A percentile compares a stretch with the other conserved stretches of the same genome.
These are phyloP conservation scores for Penicillium sp. DNA, from an alignment of 2,329 filamentous ascomycete species.

Conservation along the genomic window DNA sequence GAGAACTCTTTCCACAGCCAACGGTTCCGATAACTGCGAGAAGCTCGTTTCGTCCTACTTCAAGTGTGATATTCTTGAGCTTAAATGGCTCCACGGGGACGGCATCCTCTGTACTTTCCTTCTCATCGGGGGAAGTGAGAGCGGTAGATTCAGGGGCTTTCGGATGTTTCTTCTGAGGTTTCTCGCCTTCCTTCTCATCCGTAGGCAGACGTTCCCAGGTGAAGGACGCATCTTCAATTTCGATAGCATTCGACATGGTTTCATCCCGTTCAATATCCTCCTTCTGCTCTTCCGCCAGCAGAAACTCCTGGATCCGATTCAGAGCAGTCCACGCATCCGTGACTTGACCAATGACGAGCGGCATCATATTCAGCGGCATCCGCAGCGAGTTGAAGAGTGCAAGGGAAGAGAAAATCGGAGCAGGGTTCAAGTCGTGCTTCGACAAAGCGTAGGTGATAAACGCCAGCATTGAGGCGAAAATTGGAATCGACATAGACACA, in stretches of 20 bases:
- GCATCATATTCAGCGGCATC: constrained; percentile 85
- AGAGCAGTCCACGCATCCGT: constrained; percentile 88
- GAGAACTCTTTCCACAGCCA: constrained; percentile 84
- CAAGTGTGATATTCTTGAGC: constrained; percentile 40
- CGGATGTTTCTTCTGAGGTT: constrained; percentile 21
- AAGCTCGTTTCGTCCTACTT: constrained; percentile 41
- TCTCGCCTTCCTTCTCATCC: constrained; percentile 16
- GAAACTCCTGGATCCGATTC: constrained; percentile 81
- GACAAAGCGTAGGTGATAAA: constrained; percentile 78
- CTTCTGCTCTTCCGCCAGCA: constrained; percentile 79
- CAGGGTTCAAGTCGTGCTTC: constrained; percentile 69
- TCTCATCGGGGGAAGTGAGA: constrained; percentile 1
- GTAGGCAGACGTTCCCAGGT: constrained; percentile 59
- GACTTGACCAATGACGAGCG: constrained; percentile 82
- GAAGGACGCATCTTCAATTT: constrained; percentile 69
- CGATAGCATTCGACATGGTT: constrained; percentile 59
- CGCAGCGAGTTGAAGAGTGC: constrained; percentile 91
- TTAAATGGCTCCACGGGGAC: constrained; percentile 41
- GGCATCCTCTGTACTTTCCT: constrained; percentile 23
- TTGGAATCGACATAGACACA: constrained; percentile 78
- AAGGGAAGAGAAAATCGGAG: constrained; percentile 86
- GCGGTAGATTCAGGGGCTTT: constrained; percentile 45
- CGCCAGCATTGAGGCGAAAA: constrained; percentile 92
- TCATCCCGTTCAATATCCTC: constrained; percentile 66
- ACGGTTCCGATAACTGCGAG: constrained; percentile 65